Evolutionary conservation across 257 asterid genomes (phyloP).

Genomic region (Scutellaria baicalensis): DNA sequence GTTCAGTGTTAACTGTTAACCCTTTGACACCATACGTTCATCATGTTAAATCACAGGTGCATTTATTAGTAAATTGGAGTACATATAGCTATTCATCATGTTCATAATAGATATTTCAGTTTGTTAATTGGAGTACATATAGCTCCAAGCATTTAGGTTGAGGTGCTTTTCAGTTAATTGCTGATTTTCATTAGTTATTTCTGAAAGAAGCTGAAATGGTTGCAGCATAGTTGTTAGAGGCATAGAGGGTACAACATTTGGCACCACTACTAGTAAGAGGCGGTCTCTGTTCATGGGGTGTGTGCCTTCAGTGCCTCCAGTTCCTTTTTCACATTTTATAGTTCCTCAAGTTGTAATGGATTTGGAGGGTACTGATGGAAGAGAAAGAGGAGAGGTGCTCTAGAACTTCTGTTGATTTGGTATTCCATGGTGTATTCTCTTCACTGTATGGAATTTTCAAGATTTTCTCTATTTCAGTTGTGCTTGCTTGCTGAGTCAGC

Average conservation of each 20-base stretch:
- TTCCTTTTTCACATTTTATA: too few species aligned
- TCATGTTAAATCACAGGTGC: not conserved
- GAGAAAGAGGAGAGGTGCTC: conserved; percentile 98
- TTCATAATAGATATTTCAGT: not conserved
- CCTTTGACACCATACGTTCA: not conserved
- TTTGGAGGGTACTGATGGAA: conserved; percentile 98
- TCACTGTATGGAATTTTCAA: not conserved
- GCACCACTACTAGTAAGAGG: too few species aligned
- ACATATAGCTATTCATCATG: too few species aligned
- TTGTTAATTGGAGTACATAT: not conserved
- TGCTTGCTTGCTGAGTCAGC: not conserved
- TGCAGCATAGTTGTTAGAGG: too few species aligned
- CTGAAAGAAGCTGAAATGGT: not conserved
- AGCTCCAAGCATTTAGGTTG: not conserved
- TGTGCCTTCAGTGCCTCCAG: too few species aligned
- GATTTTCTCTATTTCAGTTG: not conserved
- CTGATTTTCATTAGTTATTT: not conserved
- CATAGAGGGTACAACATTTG: too few species aligned
- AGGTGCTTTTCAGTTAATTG: not conserved
- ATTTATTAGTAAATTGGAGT: not conserved
- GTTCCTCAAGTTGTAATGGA: conserved; percentile 99
- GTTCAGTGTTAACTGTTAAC: too few species aligned
- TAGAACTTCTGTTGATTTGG: conserved; percentile 17
- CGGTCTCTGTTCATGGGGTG: too few species aligned
- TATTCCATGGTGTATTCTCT: conserved; percentile 6